These are phyloP conservation scores for Selenicereus undatus DNA, from an alignment of 148 eudicot genomes.

Conservation along the genomic window DNA sequence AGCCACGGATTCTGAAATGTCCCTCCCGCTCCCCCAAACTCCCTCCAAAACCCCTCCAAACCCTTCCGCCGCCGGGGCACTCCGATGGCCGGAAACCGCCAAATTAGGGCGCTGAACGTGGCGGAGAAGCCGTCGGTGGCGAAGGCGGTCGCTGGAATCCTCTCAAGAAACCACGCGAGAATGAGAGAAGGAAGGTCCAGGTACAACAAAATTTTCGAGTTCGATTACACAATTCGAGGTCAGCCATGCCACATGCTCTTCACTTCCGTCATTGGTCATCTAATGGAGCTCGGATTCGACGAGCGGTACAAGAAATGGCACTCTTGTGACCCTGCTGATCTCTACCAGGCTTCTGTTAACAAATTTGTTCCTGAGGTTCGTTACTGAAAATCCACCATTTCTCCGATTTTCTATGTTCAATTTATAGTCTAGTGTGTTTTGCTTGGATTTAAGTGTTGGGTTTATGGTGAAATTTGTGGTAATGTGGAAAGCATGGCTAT, in stretches of 20 bases:
- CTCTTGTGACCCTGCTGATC: constrained; percentile 81
- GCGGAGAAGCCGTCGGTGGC: constrained; percentile 99
- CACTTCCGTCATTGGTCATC: constrained; percentile 91
- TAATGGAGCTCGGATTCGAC: constrained; percentile 90
- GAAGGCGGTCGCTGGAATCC: constrained; percentile 69
- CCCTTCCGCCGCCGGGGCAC: constrained; percentile 14
- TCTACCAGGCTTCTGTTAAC: constrained; percentile 69
- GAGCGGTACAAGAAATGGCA: constrained; percentile 80
- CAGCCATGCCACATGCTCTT: constrained; percentile 74
- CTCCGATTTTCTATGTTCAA: background rate
- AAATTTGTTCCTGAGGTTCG: constrained; percentile 67
- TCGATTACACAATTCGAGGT: constrained; percentile 49
- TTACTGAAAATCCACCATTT: background rate
- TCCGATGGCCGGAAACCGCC: constrained; percentile 42
- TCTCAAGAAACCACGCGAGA: constrained; percentile 53
- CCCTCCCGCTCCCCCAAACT: background rate
- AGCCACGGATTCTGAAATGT: background rate
- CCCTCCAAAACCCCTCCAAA: constrained; percentile 23
- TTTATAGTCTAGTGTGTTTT: background rate
- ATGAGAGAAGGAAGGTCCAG: constrained; percentile 76
- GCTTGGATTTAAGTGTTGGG: background rate
- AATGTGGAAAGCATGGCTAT: background rate
- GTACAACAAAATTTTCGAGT: constrained; percentile 86
- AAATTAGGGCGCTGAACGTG: constrained; percentile 73
- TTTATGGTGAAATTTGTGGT: background rate